Evolutionary conservation across 2,329 filamentous ascomycete genomes (phyloP).

Genomic region (Venturiaceae sp.): DNA sequence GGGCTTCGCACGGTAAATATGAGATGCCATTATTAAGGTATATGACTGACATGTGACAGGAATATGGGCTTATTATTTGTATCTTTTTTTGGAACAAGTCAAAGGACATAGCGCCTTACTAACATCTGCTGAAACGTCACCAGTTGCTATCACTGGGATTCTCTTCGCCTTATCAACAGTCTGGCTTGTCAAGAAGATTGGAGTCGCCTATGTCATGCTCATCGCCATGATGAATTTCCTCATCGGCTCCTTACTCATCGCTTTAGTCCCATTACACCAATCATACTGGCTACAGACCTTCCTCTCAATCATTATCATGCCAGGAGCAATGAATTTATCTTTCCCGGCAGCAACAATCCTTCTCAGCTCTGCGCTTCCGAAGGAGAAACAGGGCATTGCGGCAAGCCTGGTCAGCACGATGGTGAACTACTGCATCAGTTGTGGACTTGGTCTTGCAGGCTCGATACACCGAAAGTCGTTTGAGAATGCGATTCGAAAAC

Average conservation of each 20-base stretch:
- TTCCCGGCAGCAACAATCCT: constrained; percentile 55
- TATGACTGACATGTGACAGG: too few species aligned
- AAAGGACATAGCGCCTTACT: constrained; percentile 6
- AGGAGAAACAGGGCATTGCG: constrained; percentile 40
- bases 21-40: too few species aligned
- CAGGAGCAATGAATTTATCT: constrained; percentile 57
- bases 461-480: constrained; percentile 2
- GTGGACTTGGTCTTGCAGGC: constrained; percentile 57
- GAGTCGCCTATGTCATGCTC: constrained; percentile 23
- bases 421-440: constrained; percentile 58
- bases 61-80: background rate
- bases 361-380: constrained; percentile 41
- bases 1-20: constrained; percentile 23
- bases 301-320: constrained; percentile 46
- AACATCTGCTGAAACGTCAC: constrained; percentile 7
- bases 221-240: constrained; percentile 31
- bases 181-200: constrained; percentile 8
- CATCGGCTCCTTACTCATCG: constrained; percentile 29
- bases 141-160: constrained; percentile 10
- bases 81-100: constrained; percentile 1
- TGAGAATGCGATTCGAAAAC: background rate
- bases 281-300: constrained; percentile 58
- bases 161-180: constrained; percentile 7
- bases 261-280: constrained; percentile 41
- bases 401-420: constrained; percentile 52